Evolutionary conservation across 192 early-diverging fungal species (phyloP), one percentile per base, ranked within the genome.

Genomic region (Gryganskiella cystojenkinii): DNA sequence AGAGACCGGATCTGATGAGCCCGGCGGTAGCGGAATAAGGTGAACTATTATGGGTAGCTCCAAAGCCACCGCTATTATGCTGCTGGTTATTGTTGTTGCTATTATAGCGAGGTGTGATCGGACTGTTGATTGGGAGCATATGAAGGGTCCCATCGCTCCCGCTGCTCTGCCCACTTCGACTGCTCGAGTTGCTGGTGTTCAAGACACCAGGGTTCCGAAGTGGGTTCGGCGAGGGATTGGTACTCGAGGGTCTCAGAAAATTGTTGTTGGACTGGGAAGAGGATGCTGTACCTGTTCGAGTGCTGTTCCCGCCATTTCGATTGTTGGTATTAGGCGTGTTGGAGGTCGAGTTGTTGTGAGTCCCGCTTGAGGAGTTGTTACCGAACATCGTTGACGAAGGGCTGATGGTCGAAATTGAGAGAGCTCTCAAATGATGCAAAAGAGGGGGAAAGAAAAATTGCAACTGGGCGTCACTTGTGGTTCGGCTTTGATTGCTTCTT

Each of bases 121-220:
- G 56, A 43, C 57, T 74, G 25, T 58, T 30, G 46, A 74, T 60
- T 24, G 71, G 71, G 4, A 65, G 25, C 64, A 74, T 65, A 17
- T 53, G 71, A 1, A 74, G 10, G 1, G 63, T 30, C 5, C 57
- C 63, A 49, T 66, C 57, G 27, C 61, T 74, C 3, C 49, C 62
- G 4, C 30, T 47, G 6, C 54, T 53, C 15, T 53, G 49, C 1
- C 60, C n/a, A 17, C 53, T 62, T 30, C 40, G 17, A 40, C 20
- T 40, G 57, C 46, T 60, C 46, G 37, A 35, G 25, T 61, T 70
- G 67, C 42, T 40, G 22, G 22, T 59, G n/a, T 59, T 42, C 0
- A 49, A 49, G 2, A 52, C n/a, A 0, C 50, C 24, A 15, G 54
- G 66, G 34, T 68, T 68, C n/a, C 56, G 56, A 3, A 56, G 34